Evolutionary conservation across 306 rosid genomes (phyloP).

Genomic region (Fragaria nilgerrensis): DNA sequence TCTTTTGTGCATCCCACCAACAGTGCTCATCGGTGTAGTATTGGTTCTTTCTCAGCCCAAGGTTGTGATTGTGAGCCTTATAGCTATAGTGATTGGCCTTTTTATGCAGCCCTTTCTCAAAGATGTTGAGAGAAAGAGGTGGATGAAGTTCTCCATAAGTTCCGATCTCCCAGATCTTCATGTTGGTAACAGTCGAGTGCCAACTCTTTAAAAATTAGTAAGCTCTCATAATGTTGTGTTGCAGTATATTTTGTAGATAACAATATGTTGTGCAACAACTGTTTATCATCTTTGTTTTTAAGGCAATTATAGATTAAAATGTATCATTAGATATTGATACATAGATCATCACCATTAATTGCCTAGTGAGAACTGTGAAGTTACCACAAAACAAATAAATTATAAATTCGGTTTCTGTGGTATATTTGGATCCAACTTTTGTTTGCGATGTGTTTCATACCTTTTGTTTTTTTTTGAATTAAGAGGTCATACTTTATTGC

Average conservation of each 20-base stretch:
- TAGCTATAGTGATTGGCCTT: conserved; percentile 63
- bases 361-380: background rate
- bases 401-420: background rate
- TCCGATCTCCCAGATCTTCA: conserved; percentile 61
- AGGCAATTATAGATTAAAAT: background rate
- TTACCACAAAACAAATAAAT: background rate
- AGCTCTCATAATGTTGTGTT: background rate
- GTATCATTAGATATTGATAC: background rate
- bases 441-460: background rate
- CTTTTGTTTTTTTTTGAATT: no score
- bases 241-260: background rate
- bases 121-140: conserved; percentile 55
- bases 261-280: background rate
- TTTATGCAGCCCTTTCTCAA: conserved; percentile 66
- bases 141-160: conserved; percentile 74
- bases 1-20: conserved; percentile 73
- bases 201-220: conserved; percentile 26
- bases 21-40: conserved; percentile 61
- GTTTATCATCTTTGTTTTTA: background rate
- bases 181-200: conserved; percentile 22
- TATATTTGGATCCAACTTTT: background rate
- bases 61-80: conserved; percentile 52
- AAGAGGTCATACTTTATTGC: no score
- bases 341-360: background rate
- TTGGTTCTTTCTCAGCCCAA: conserved; percentile 61